Percentiles rank a stretch among this genome's conserved stretches.
Evolutionary conservation across 2,329 filamentous ascomycete genomes (phyloP).

Genomic region (Conoideocrella luteorostrata): DNA sequence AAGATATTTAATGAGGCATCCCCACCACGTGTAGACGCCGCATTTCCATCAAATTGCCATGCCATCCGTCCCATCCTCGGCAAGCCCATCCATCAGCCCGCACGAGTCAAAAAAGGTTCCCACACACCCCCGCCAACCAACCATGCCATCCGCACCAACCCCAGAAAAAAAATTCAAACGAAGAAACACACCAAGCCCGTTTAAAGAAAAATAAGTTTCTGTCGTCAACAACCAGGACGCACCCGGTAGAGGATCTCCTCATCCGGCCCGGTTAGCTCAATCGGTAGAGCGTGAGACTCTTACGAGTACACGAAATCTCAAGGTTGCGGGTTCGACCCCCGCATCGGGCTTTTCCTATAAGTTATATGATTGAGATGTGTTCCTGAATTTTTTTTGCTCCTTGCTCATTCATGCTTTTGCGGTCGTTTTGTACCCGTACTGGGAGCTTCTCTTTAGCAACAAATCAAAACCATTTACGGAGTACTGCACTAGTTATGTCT

Average conservation of each 20-base stretch:
- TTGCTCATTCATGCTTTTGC: neutral
- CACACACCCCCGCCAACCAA: no score
- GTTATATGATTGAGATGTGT: neutral
- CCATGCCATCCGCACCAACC: no score
- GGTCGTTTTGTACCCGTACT: no score
- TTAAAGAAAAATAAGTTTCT: neutral
- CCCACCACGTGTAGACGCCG: no score
- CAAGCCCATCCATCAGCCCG: no score
- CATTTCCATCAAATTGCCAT: no score
- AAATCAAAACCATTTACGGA: no score
- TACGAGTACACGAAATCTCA: slow-evolving; percentile 34
- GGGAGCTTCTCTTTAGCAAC: no score
- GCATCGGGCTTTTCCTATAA: slow-evolving; percentile 23
- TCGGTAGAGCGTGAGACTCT: slow-evolving; percentile 66
- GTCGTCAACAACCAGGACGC: neutral
- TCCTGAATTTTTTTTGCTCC: neutral
- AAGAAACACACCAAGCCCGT: neutral
- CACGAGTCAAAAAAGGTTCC: no score
- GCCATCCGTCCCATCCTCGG: no score
- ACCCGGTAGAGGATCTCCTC: neutral
- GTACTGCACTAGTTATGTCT: no score
- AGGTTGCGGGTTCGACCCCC: slow-evolving; percentile 49
- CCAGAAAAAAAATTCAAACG: neutral
- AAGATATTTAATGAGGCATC: no score
- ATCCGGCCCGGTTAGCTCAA: slow-evolving; percentile 31